Conservation (phyloP, 225 moss, liverwort and hornwort genomes). For the Sphagnum tenellum region DNA sequence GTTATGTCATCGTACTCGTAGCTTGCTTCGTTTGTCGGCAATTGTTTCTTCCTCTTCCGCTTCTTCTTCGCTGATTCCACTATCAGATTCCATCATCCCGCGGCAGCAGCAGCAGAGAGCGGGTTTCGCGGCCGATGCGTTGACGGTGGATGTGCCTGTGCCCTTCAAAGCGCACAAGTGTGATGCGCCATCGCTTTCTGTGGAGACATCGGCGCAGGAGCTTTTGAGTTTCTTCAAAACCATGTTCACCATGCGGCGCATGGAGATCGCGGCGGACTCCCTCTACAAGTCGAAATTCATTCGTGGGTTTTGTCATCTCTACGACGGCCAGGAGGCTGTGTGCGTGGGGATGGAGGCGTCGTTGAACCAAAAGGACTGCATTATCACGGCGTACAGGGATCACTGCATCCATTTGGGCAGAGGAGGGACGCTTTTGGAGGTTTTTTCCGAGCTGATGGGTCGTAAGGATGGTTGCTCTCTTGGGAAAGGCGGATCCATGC, state of each 20-base stretch:
- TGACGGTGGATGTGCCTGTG: slow-evolving; percentile 76
- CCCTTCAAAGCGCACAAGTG: slow-evolving; percentile 77
- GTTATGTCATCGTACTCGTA: too few relatives aligned
- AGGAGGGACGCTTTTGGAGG: slow-evolving; percentile 61
- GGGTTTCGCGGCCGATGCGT: slow-evolving; percentile 24
- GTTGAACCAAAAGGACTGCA: slow-evolving; percentile 42
- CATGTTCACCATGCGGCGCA: slow-evolving; percentile 50
- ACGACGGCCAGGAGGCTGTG: slow-evolving; percentile 59
- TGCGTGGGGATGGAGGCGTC: slow-evolving; percentile 60
- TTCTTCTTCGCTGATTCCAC: too few relatives aligned
- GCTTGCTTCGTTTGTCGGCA: too few relatives aligned
- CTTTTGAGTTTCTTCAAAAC: slow-evolving; percentile 55
- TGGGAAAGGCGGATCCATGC: slow-evolving; percentile 74
- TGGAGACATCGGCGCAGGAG: slow-evolving; percentile 82
- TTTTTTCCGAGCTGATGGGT: slow-evolving; percentile 95
- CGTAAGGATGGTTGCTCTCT: slow-evolving; percentile 64
- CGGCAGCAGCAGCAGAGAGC: slow-evolving; percentile 6
- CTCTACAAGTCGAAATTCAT: slow-evolving; percentile 63
- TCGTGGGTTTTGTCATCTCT: slow-evolving; percentile 52
- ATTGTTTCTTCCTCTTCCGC: too few relatives aligned
- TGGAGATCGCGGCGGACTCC: slow-evolving; percentile 60
- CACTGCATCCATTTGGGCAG: slow-evolving; percentile 51
- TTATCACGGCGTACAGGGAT: slow-evolving; percentile 61
- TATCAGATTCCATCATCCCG: background rate
- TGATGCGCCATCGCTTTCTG: slow-evolving; percentile 55